Conservation (phyloP, 2,329 filamentous ascomycete genomes). For the Seiridium unicorne region DNA sequence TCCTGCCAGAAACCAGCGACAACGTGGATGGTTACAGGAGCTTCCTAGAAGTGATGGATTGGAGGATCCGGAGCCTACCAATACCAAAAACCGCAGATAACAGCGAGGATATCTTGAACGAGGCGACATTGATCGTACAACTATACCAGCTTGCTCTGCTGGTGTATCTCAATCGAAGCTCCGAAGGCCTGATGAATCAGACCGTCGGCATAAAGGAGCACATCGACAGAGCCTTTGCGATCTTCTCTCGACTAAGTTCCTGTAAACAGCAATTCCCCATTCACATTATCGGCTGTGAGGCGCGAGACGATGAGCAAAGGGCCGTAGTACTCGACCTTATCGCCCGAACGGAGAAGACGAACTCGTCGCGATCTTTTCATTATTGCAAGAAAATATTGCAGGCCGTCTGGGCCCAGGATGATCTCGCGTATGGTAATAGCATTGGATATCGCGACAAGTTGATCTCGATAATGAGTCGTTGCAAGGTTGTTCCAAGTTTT, state of each 20-base stretch:
- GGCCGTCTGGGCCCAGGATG: conserved; percentile 32
- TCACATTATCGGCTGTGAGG: conserved; percentile 24
- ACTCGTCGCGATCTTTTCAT: conserved; percentile 17
- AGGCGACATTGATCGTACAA: conserved; percentile 3
- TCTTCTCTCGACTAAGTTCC: conserved; percentile 16
- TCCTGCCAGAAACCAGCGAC: conserved; percentile 4
- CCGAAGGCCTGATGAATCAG: conserved; percentile 11
- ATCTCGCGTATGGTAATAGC: conserved; percentile 19
- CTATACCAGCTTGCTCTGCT: conserved; percentile 4
- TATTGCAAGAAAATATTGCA: conserved; percentile 21
- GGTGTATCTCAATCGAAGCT: conserved; percentile 25
- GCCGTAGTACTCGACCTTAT: conserved; percentile 25
- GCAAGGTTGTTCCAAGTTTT: background rate
- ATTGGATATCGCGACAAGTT: background rate
- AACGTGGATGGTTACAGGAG: conserved; percentile 14
- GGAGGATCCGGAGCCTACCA: conserved; percentile 20
- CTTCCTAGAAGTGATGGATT: conserved; percentile 24
- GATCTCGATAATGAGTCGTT: background rate
- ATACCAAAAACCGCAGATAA: conserved; percentile 6
- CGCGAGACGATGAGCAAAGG: conserved; percentile 21
- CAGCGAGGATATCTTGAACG: background rate
- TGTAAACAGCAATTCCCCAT: conserved; percentile 25
- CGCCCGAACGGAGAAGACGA: conserved; percentile 16
- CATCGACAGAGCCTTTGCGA: conserved; percentile 22
- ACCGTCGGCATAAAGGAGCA: conserved; percentile 9